Conservation (phyloP, 495 filamentous ascomycete genomes). For the Aspergillus bridgeri region DNA sequence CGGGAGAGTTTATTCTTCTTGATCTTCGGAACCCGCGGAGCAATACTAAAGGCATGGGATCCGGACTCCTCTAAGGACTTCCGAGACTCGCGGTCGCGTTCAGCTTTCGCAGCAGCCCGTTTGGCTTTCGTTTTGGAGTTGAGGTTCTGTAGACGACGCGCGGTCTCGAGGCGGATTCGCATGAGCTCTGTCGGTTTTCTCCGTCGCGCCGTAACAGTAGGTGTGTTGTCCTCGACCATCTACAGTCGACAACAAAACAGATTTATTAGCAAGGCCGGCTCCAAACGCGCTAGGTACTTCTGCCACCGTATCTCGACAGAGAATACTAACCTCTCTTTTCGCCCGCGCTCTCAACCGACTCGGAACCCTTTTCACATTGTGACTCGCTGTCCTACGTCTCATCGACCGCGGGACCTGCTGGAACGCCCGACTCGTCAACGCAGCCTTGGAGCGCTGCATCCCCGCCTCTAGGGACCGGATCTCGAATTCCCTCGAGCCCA, state of each 20-base stretch:
- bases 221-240: constrained; percentile 90
- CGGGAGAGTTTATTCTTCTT: constrained; percentile 66
- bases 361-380: constrained; percentile 92
- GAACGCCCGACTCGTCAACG: constrained; percentile 71
- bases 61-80: constrained; percentile 31
- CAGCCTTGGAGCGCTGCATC: constrained; percentile 67
- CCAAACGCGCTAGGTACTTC: no score
- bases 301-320: no score
- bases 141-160: constrained; percentile 65
- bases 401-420: constrained; percentile 83
- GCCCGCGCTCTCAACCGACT: constrained; percentile 68
- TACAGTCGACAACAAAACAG: constrained; percentile 13
- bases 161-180: constrained; percentile 78
- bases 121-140: constrained; percentile 54
- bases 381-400: constrained; percentile 83
- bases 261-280: no score
- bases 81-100: constrained; percentile 29
- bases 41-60: constrained; percentile 36
- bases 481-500: constrained; percentile 80
- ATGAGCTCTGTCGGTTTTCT: constrained; percentile 67
- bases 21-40: constrained; percentile 60
- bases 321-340: constrained; percentile 59
- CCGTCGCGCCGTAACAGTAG: constrained; percentile 68
- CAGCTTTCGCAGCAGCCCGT: constrained; percentile 33
- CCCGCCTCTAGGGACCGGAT: constrained; percentile 78